These are phyloP conservation scores for Fonsecaea pedrosoi DNA, from an alignment of 2,329 filamentous ascomycete genomes.

Conservation along the genomic window DNA sequence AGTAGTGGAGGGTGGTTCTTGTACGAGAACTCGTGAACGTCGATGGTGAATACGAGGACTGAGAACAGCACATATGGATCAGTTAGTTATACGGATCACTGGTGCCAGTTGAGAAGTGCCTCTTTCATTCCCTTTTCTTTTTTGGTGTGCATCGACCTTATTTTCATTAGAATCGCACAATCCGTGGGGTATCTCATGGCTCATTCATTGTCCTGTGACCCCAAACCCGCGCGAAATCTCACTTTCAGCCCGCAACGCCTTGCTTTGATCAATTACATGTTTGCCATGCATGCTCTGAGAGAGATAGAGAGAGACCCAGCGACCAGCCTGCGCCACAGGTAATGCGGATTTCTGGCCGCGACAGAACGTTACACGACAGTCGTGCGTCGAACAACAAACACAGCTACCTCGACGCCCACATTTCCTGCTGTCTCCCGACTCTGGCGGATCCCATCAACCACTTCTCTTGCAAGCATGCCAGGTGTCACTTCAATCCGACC, in stretches of 20 bases:
- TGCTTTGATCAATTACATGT: constrained; percentile 22
- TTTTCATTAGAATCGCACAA: constrained; percentile 15
- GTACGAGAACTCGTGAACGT: background rate
- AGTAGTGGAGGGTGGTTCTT: background rate
- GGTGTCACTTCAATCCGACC: constrained; percentile 57
- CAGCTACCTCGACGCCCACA: constrained; percentile 54
- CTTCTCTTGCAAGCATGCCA: constrained; percentile 63
- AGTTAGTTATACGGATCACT: background rate
- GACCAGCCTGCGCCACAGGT: constrained; percentile 6
- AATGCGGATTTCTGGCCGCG: constrained; percentile 11
- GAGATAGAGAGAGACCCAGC: background rate
- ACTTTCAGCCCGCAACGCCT: constrained; percentile 25
- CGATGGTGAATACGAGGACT: background rate
- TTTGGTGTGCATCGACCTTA: background rate
- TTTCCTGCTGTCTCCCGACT: constrained; percentile 50
- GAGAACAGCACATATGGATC: too few relatives aligned
- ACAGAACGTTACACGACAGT: constrained; percentile 29
- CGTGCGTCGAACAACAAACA: constrained; percentile 56
- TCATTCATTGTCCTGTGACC: constrained; percentile 26
- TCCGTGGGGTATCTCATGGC: constrained; percentile 30
- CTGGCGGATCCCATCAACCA: constrained; percentile 64
- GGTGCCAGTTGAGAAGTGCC: background rate
- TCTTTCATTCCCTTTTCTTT: background rate
- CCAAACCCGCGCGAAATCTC: constrained; percentile 1
- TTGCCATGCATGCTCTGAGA: background rate